phyloP scores from a whole-genome alignment of 129 eudicot genomes.

The Heracleum sosnowskyi region DNA sequence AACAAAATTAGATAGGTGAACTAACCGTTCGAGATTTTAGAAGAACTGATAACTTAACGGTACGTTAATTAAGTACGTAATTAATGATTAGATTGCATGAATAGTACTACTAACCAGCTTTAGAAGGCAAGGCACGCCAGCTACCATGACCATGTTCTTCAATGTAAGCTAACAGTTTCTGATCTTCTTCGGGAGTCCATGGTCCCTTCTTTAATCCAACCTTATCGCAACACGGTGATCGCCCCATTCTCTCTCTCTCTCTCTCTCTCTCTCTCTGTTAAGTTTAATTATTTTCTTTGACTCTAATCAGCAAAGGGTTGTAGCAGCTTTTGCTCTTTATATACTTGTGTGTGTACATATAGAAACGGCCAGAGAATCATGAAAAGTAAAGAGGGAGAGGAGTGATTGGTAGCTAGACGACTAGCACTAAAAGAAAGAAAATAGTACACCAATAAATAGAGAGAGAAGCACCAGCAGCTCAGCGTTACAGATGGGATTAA shows the following conservation, averaged over 20 bases:
- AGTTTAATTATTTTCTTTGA: background rate
- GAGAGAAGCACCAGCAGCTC: slow-evolving; percentile 30
- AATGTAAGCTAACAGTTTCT: slow-evolving; percentile 71
- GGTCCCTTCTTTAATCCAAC: slow-evolving; percentile 88
- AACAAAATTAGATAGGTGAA: background rate
- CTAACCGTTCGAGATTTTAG: too few species aligned
- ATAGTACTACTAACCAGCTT: slow-evolving; percentile 54
- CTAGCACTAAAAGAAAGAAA: background rate
- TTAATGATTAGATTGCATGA: background rate
- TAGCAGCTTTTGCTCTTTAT: slow-evolving; percentile 4
- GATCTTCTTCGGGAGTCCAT: slow-evolving; percentile 96
- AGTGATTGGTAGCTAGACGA: background rate
- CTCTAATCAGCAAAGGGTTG: background rate
- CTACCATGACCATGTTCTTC: slow-evolving; percentile 89
- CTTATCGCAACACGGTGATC: slow-evolving; percentile 80
- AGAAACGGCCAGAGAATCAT: slow-evolving; percentile 4
- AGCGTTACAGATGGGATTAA: slow-evolving; percentile 32
- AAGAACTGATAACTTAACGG: too few species aligned
- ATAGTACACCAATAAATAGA: slow-evolving; percentile 1
- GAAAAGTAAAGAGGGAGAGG: slow-evolving; percentile 11
- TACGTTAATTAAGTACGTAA: too few species aligned
- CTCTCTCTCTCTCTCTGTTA: background rate
- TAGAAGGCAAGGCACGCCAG: slow-evolving; percentile 83
- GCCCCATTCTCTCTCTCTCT: slow-evolving; percentile 41
- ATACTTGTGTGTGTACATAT: background rate